Base-by-base conservation (phyloP, 2,329 filamentous ascomycete genomes). In the Pezizomycotina sp. region DNA sequence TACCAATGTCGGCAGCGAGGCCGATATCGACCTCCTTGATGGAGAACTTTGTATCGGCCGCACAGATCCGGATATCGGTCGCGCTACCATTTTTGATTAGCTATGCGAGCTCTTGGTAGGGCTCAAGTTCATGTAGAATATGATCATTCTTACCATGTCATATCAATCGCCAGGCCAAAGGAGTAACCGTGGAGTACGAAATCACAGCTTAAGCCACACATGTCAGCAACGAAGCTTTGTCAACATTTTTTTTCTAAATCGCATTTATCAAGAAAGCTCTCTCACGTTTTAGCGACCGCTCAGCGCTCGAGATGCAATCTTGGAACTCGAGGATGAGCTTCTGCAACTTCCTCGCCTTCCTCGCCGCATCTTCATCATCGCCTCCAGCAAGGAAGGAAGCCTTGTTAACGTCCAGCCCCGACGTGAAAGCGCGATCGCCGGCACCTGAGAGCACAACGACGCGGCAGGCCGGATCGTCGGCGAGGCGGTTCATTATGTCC, bases 21-120 rank as follows among this genome's bases (percentile, higher is more conserved):
- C 79, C 79, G 44, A 86, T 81, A 52, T 84, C 78, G 31, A 86
- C 77, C 58, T 86, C 79, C 53, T 84, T 83, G 45, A 86, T 75
- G 20, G 73, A 63, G 51, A 84, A 68, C 42, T 65, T 65, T 1
- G 71, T 64, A 49, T 71, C 64, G 26, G 60, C 56, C 0, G 71
- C 62, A 49, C 66, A 70, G 47, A 84, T 60, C 31, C 79, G 69
- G 37, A 86, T 67, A 55, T 86, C 79, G 47, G 72, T 70, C 50
- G 71, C 72, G 48, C 68, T 69, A 19, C 69, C 62, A 38, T n/a
- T n/a, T n/a, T n/a, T n/a, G n/a, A n/a, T n/a, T n/a, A n/a, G n/a
- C n/a, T n/a, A n/a, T n/a, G n/a, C n/a, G n/a, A n/a, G n/a, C n/a
- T n/a, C n/a, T n/a, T n/a, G n/a, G n/a, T n/a, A n/a, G n/a, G n/a